These are phyloP conservation scores for Ogataea hybrid DNA, from an alignment of 1,139 yeast genomes.

Conservation along the genomic window DNA sequence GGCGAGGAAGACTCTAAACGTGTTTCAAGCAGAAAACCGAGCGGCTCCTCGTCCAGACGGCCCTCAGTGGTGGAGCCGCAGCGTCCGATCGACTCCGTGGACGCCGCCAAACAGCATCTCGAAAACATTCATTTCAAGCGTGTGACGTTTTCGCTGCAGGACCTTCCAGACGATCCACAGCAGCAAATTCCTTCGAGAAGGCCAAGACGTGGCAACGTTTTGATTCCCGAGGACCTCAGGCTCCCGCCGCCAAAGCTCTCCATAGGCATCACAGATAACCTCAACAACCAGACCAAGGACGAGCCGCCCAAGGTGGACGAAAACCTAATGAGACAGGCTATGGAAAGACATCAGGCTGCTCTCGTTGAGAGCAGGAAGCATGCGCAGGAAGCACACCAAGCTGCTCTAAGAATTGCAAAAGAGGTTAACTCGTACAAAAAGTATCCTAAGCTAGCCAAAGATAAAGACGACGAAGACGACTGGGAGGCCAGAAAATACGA, in stretches of 20 bases:
- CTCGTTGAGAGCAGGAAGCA: constrained; percentile 64
- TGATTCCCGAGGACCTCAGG: constrained; percentile 67
- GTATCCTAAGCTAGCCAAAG: constrained; percentile 26
- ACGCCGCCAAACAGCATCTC: constrained; percentile 11
- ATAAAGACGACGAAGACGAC: constrained; percentile 29
- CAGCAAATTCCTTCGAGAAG: constrained; percentile 91
- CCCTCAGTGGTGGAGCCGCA: constrained; percentile 2
- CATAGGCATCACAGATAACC: constrained; percentile 54
- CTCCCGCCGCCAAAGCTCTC: constrained; percentile 65
- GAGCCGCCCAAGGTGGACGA: constrained; percentile 33
- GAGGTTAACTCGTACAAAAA: constrained; percentile 52
- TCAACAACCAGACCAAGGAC: constrained; percentile 44
- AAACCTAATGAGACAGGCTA: constrained; percentile 50
- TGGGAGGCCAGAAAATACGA: constrained; percentile 21
- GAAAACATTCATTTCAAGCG: constrained; percentile 46
- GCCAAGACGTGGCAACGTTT: constrained; percentile 76
- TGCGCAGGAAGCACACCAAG: constrained; percentile 70
- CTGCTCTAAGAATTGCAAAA: constrained; percentile 65
- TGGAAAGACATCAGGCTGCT: constrained; percentile 55
- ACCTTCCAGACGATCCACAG: constrained; percentile 77
- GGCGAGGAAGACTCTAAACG: constrained; percentile 1
- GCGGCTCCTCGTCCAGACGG: background rate
- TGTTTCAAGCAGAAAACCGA: background rate
- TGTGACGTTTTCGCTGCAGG: constrained; percentile 74
- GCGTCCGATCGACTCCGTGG: background rate